Base-by-base conservation (phyloP, 495 filamentous ascomycete species). In the Staphylotrichum longicolle region DNA sequence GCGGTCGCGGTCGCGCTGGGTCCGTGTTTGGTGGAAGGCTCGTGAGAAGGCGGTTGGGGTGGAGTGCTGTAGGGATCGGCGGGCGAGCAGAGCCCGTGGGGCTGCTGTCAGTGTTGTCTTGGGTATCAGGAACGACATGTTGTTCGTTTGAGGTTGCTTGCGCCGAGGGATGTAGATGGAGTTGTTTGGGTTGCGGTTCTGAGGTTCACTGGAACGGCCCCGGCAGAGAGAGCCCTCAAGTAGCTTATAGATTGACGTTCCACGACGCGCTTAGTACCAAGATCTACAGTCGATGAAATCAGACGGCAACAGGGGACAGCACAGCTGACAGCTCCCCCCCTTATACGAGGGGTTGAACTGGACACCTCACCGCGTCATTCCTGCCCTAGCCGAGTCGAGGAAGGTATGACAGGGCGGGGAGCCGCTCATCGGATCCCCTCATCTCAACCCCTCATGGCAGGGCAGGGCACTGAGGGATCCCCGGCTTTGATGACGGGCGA, bases 1-100 rank as follows among this genome's bases (percentile, higher is more conserved):
- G 20, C 50, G 54, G 33, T 55, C 20, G 20, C 20, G 20, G 20
- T 27, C 3, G 33, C 15, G 45, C 9, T 15, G 49, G 20, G 5
- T 49, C 2, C 35, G 49, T 15, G 58, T 65, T 33, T 65, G 63
- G 58, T 63, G 63, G 10, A 70, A 57, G 32, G 50, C n/a, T 7
- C 58, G 60, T 3, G 49, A 50, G 39, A 58, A 14, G 49, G 62
- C 8, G 41, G n/a, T n/a, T 3, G 45, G 33, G 6, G 51, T 54
- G 32, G 58, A 32, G 11, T 30, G 20, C 20, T 27, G 32, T 4
- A 55, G n/a, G 41, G 45, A 33, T 34, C 20, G 58, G 52, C 52
- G 41, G 9, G 33, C 15, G 33, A 61, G 33, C 9, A 61, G 34
- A 4, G 50, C 42, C 7, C 57, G 57, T 14, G 48, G 32, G 37